Conservation (phyloP, 2,329 filamentous ascomycete genomes). For the Penicillium vulpinum region DNA sequence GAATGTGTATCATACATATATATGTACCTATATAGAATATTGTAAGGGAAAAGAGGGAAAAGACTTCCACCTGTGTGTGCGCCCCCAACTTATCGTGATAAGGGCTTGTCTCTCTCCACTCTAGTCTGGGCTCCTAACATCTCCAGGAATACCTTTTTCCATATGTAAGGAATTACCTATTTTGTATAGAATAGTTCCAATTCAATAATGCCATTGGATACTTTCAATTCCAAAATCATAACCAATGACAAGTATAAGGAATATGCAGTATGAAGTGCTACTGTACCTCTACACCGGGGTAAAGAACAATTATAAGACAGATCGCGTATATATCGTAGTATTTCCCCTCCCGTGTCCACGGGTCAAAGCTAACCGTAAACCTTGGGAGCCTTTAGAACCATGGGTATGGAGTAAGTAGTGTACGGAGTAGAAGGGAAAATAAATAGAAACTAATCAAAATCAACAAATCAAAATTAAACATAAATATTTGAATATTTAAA, state of each 20-base stretch:
- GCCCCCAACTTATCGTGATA: not conserved
- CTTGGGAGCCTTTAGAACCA: not conserved
- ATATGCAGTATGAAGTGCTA: not conserved
- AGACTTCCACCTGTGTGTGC: slow-evolving; percentile 3
- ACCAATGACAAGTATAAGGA: not conserved
- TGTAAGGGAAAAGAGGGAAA: not conserved
- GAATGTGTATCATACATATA: too few relatives aligned
- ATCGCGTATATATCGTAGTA: slow-evolving; percentile 1
- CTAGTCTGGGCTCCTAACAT: not conserved
- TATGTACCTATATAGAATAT: not conserved
- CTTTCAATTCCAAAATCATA: not conserved
- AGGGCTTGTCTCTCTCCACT: slow-evolving; percentile 3
- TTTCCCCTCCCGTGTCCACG: not conserved
- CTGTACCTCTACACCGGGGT: too few relatives aligned
- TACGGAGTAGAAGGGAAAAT: not conserved
- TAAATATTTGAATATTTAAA: not conserved
- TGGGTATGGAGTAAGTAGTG: too few relatives aligned
- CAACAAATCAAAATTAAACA: not conserved
- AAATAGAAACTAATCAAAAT: too few relatives aligned
- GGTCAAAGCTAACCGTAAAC: not conserved
- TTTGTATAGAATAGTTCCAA: too few relatives aligned
- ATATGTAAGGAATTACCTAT: not conserved
- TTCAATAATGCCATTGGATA: not conserved
- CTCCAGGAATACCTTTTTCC: slow-evolving; percentile 1
- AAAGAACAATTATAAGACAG: not conserved